Conservation (phyloP, 2,329 filamentous ascomycete species). For the Aureobasidium sp. region DNA sequence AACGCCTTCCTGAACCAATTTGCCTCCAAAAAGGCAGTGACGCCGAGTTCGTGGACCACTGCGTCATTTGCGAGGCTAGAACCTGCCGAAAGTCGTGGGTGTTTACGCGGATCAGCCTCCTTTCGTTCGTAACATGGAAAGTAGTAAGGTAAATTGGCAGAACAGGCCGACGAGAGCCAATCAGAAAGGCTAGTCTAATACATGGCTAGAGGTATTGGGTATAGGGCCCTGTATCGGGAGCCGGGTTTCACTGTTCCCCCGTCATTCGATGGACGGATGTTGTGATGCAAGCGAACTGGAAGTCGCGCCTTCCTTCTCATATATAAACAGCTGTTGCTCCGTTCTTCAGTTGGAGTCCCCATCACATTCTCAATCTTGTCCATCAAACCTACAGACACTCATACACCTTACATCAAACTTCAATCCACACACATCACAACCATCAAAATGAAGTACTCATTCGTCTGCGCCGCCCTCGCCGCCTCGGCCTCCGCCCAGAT, state of each 20-base stretch:
- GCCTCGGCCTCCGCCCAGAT: conserved; percentile 15
- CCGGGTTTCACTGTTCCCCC: conserved; percentile 3
- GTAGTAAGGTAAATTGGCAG: conserved; percentile 11
- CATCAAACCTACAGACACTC: neutral
- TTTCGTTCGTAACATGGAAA: conserved; percentile 17
- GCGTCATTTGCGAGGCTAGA: conserved; percentile 10
- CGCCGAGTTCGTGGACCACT: conserved; percentile 5
- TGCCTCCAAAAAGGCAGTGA: conserved; percentile 4
- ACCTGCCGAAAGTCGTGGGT: neutral
- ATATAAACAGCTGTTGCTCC: conserved; percentile 1
- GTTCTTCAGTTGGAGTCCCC: neutral
- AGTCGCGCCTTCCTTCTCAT: neutral
- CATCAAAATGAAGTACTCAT: conserved; percentile 19
- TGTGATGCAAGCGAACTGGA: conserved; percentile 6
- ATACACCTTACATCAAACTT: neutral
- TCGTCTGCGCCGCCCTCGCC: conserved; percentile 17
- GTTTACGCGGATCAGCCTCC: conserved; percentile 11
- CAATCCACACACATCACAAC: conserved; percentile 10
- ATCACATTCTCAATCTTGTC: neutral
- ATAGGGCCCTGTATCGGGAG: neutral
- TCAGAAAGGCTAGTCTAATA: neutral
- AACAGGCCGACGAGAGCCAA: neutral
- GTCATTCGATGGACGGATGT: conserved; percentile 9
- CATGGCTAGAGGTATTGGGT: neutral
- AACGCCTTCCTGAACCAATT: conserved; percentile 12